Base-by-base conservation (phyloP, 345 rosid species). In the Angophora floribunda region DNA sequence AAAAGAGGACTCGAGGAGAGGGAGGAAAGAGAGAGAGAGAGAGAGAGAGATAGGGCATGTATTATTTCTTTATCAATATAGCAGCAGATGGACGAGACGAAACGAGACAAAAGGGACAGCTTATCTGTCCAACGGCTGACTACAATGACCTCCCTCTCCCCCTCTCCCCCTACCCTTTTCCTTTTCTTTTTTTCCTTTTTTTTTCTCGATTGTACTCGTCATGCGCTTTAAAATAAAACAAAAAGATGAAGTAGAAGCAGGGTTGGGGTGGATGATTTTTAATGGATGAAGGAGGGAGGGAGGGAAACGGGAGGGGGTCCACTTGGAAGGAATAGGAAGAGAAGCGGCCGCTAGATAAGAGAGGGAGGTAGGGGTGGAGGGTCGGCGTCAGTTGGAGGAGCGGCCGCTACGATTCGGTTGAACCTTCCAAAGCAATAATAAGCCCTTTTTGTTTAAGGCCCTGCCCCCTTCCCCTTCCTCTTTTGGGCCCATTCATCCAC, bases 21-120 rank as follows among this genome's bases (percentile, higher is more conserved):
- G 26, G 49, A 6, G 41, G 41, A 22, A 52, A 22, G 28, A 44
- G 52, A 49, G 85, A 57, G 85, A 44, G 41, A 51, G 26, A 28
- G 59, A 22, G 36, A 50, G 78, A 63, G 86, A 52, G 85, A n/a
- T 57, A 36, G 30, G 59, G 14, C n/a, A 24, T 61, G 57, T 65
- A 30, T 30, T 30, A 8, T 67, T 67, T 67, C 79, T 30, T 30
- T 30, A n/a, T n/a, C 28, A 36, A 36, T 36, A 3, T n/a, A 63
- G 82, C 82, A 19, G 26, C 5, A 19, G 82, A 36, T 36, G 41
- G 41, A 36, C 41, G 41, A 36, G 41, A 36, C 41, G 57, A 47
- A 86, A 85, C 89, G 92, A 90, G 92, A 92, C 94, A 94, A 94
- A 94, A 94, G 95, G 53, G 95, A 94, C 97, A 90, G 93, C 88